Evolutionary conservation across 306 rosid genomes (phyloP).

Genomic region (Citrullus mucosospermus): DNA sequence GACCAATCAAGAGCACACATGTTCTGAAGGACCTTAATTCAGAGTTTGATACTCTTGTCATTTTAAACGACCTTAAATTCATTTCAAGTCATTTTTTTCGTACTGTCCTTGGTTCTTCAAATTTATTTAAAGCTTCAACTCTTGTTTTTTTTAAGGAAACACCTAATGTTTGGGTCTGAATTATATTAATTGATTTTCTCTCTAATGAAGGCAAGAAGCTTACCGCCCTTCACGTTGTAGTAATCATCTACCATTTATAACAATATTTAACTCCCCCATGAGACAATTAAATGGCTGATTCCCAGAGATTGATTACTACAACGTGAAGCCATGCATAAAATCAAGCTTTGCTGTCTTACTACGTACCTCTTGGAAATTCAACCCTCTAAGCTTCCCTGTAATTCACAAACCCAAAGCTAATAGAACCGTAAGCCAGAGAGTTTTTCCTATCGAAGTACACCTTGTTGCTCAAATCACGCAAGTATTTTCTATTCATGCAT

Average conservation of each 20-base stretch:
- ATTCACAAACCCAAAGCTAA: neutral
- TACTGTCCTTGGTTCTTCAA: neutral
- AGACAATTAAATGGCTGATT: neutral
- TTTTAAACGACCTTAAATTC: neutral
- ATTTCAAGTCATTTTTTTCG: neutral
- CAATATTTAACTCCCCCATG: neutral
- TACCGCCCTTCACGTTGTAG: neutral
- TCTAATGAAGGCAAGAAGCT: too few relatives aligned
- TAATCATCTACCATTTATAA: neutral
- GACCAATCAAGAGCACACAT: neutral
- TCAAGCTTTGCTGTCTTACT: neutral
- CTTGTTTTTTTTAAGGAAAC: neutral
- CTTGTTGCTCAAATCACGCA: neutral
- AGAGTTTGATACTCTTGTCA: neutral
- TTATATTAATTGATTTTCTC: too few relatives aligned
- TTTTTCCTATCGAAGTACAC: neutral
- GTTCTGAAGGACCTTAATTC: neutral
- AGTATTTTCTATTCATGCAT: neutral
- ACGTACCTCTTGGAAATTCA: neutral
- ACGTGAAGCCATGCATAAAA: neutral
- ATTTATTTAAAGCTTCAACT: neutral
- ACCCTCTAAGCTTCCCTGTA: neutral
- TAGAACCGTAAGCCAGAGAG: neutral
- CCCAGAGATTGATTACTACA: too few relatives aligned
- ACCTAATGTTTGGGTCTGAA: neutral